Evolutionary conservation across 768 basidiomycete genomes (phyloP).

Genomic region (Hypholoma sublateritium): DNA sequence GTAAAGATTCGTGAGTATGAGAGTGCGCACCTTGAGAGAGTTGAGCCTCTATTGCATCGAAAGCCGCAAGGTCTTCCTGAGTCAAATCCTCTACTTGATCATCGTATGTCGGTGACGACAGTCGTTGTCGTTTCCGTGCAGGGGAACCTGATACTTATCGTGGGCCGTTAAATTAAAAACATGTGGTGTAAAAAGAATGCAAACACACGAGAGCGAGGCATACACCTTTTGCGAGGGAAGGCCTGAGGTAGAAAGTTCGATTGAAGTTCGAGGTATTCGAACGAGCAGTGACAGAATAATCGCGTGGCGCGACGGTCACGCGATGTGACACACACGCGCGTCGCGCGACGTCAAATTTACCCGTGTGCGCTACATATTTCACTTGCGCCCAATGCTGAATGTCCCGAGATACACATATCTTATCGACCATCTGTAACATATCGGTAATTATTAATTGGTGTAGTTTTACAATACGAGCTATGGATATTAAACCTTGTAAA

Average conservation of each 20-base stretch:
- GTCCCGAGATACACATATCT: too few relatives aligned
- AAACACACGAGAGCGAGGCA: slow-evolving; percentile 2
- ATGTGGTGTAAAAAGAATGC: background rate
- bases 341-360: background rate
- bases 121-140: slow-evolving; percentile 56
- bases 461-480: too few relatives aligned
- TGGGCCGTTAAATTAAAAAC: background rate
- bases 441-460: too few relatives aligned
- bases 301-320: background rate
- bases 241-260: background rate
- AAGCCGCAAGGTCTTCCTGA: slow-evolving; percentile 53
- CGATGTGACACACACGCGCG: background rate
- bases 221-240: background rate
- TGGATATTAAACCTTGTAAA: too few relatives aligned
- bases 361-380: too few relatives aligned
- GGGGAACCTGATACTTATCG: slow-evolving; percentile 38
- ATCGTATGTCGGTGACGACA: slow-evolving; percentile 69
- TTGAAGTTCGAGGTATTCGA: background rate
- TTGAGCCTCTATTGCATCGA: slow-evolving; percentile 49
- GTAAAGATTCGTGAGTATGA: background rate
- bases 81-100: slow-evolving; percentile 49
- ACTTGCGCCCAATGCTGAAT: too few relatives aligned
- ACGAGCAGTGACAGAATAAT: background rate
- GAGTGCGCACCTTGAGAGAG: slow-evolving; percentile 34
- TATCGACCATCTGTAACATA: too few relatives aligned